A percentile compares a stretch with the other conserved stretches of the same genome.
phyloP scores from a whole-genome alignment of 345 rosid species.

The Salix koriyanagi region DNA sequence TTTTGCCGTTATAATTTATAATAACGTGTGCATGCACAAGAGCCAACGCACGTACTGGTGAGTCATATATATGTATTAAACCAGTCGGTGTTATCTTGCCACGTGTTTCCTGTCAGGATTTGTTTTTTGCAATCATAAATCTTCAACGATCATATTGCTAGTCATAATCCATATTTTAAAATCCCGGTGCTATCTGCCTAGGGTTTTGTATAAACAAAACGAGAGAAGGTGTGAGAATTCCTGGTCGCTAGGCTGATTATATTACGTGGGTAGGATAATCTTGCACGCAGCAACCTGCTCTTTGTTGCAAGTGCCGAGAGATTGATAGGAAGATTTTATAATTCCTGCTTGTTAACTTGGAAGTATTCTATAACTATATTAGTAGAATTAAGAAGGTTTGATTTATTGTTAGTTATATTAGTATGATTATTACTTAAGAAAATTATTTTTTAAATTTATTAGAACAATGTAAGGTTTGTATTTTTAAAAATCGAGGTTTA shows the following conservation, averaged over 20 bases:
- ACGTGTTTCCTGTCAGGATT: conserved; percentile 1
- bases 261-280: background rate
- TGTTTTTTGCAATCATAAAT: too few relatives aligned
- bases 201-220: background rate
- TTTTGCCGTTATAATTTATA: too few relatives aligned
- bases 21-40: too few relatives aligned
- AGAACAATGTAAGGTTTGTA: too few relatives aligned
- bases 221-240: background rate
- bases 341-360: background rate
- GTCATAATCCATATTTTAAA: background rate
- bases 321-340: background rate
- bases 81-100: conserved; percentile 22
- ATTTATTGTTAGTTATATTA: background rate
- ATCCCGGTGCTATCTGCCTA: background rate
- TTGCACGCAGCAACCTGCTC: background rate
- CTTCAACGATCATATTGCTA: background rate
- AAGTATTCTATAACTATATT: too few relatives aligned
- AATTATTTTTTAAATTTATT: too few relatives aligned
- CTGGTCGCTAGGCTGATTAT: background rate
- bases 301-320: background rate
- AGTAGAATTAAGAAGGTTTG: background rate
- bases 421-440: background rate
- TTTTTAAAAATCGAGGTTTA: too few relatives aligned
- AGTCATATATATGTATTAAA: background rate
- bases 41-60: conserved; percentile 18